These are phyloP conservation scores for Solanum appendiculatum DNA, from an alignment of 257 asterid species.

Conservation along the genomic window DNA sequence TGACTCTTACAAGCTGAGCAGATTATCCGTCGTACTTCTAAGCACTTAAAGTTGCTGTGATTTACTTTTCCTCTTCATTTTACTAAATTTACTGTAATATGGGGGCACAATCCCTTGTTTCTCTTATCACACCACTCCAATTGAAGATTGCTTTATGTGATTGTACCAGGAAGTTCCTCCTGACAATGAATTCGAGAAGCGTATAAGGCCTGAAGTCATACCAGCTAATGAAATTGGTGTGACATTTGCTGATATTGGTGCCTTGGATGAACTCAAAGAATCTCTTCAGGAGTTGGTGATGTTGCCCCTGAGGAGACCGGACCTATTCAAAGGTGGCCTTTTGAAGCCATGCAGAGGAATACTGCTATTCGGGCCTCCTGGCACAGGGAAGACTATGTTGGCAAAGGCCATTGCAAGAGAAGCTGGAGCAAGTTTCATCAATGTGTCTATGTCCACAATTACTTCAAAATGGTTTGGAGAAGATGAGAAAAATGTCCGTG, in stretches of 20 bases:
- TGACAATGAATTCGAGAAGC: constrained; percentile 84
- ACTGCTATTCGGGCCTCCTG: constrained; percentile 87
- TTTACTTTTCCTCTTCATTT: neutral
- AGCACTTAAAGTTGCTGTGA: neutral
- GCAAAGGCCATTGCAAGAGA: constrained; percentile 89
- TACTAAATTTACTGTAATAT: neutral
- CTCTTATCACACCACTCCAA: neutral
- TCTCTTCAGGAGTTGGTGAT: constrained; percentile 83
- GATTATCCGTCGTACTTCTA: neutral
- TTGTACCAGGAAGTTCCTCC: constrained; percentile 58
- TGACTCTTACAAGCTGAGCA: neutral
- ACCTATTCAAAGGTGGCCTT: constrained; percentile 80
- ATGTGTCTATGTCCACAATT: constrained; percentile 74
- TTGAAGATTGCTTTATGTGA: neutral
- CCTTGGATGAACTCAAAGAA: constrained; percentile 71
- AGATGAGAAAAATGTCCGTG: constrained; percentile 85
- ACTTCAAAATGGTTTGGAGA: constrained; percentile 95
- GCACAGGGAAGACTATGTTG: constrained; percentile 86
- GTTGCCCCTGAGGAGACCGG: constrained; percentile 79
- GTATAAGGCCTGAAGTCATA: constrained; percentile 80
- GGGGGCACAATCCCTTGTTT: neutral
- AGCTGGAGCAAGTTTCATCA: constrained; percentile 87
- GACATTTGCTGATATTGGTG: constrained; percentile 79
- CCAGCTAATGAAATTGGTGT: constrained; percentile 69
- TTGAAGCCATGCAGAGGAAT: constrained; percentile 86